Conservation (phyloP, 768 basidiomycete genomes). For the Boletus rubroflammeus region DNA sequence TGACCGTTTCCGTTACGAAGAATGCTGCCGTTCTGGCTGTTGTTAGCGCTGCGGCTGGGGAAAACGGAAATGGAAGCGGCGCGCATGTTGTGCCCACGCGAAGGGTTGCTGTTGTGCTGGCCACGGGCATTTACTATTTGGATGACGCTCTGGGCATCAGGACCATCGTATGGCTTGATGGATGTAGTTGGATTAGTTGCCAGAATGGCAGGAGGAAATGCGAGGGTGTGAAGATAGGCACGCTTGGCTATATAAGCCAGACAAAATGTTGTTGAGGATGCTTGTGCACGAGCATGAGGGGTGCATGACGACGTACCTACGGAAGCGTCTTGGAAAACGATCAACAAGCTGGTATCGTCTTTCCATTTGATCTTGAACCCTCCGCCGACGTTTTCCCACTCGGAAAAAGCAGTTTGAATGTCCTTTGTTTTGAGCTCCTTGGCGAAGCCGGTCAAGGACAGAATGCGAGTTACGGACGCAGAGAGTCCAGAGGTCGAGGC, state of each 20-base stretch:
- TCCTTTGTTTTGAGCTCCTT: slow-evolving; percentile 98
- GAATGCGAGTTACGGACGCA: slow-evolving; percentile 93
- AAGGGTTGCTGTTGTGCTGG: slow-evolving; percentile 54
- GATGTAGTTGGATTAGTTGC: slow-evolving; percentile 49
- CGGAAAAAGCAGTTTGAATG: slow-evolving; percentile 85
- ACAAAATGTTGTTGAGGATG: not conserved
- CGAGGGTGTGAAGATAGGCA: slow-evolving; percentile 81
- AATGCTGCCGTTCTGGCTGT: slow-evolving; percentile 32
- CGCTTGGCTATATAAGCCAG: slow-evolving; percentile 22
- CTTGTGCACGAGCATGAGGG: not conserved
- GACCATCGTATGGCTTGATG: slow-evolving; percentile 91
- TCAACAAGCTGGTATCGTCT: slow-evolving; percentile 92
- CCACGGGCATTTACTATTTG: slow-evolving; percentile 77
- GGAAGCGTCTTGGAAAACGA: slow-evolving; percentile 89
- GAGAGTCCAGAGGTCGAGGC: slow-evolving; percentile 78
- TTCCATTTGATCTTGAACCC: slow-evolving; percentile 99
- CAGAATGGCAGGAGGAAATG: slow-evolving; percentile 72
- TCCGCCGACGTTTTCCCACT: slow-evolving; percentile 81
- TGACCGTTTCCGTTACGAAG: slow-evolving; percentile 33
- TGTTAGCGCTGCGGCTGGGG: slow-evolving; percentile 47
- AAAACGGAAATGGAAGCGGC: slow-evolving; percentile 64
- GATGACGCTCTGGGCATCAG: slow-evolving; percentile 86
- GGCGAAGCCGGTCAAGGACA: slow-evolving; percentile 87
- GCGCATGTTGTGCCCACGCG: slow-evolving; percentile 70
- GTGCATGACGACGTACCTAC: slow-evolving; percentile 61